Base-by-base conservation (phyloP, 148 eudicot genomes). In the Selenicereus undatus region DNA sequence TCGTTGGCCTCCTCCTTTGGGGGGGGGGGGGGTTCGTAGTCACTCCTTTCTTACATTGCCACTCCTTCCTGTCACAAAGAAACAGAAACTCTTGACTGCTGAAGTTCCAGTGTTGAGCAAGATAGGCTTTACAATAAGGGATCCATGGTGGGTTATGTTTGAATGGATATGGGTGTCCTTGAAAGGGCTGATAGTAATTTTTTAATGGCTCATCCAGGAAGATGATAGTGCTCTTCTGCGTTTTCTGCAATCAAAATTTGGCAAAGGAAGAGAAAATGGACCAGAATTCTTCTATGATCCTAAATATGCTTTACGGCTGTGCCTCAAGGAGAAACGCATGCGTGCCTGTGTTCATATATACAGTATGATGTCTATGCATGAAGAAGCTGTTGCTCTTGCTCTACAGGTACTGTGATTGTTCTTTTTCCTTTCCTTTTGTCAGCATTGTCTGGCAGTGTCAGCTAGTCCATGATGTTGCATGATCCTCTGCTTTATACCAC, bases 361-460 rank as follows among this genome's bases (percentile, higher is more conserved):
- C 78, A 94, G 99, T 87, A 96, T 96, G 99, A 94, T 92, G 94
- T 94, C 95, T 81, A 96, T 96, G 99, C 99, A 93, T 78, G 98
- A 96, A 94, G 99, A 96, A 88, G 99, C 98, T 81, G 99, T 96
- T 88, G 98, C 99, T 84, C 95, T 96, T 87, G 99, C 98, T 68
- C 90, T 96, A 78, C 95, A 94, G 95, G 99, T 93, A 82, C 77
- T 85, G 42, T 69, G 60, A 68, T 69, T 18, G 21, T 76, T 81
- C 50, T 65, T 1, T 16, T 43, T 27, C 13, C 35, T 74, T 50
- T 20, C 27, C 69, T 32, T 56, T 30, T 76, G 48, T 26, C 30
- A 32, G 17, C 65, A 76, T 12, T 56, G 27, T 74, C 10, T 3
- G 56, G 56, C 7, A n/a, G n/a, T 45, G 30, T 73, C 29, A 20